A percentile compares a stretch with the other conserved stretches of the same genome.
Evolutionary conservation across 106 monocot species (phyloP).

Genomic region (Phalaenopsis equestris): DNA sequence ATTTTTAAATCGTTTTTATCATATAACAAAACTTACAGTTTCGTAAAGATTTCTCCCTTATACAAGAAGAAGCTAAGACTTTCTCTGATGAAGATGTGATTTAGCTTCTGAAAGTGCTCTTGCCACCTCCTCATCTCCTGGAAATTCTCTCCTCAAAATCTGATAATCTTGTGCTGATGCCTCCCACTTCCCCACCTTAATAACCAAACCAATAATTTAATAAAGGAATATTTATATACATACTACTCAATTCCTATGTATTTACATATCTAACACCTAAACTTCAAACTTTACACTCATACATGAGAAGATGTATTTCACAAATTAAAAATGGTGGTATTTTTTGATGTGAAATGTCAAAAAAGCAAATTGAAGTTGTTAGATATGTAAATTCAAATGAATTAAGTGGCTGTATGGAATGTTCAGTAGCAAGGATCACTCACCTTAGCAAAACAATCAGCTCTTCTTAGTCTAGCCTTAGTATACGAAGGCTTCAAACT

Average conservation of each 20-base stretch:
- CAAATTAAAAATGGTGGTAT: no score
- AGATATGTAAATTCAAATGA: no score
- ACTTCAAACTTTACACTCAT: no score
- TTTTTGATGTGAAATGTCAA: no score
- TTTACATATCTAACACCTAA: no score
- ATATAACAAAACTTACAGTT: neutral
- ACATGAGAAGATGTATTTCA: no score
- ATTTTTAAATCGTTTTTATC: neutral
- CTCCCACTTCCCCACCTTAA: constrained; percentile 62
- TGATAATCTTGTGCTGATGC: constrained; percentile 57
- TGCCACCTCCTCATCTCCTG: constrained; percentile 54
- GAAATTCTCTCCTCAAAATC: constrained; percentile 36
- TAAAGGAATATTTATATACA: neutral
- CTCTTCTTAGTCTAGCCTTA: constrained; percentile 69
- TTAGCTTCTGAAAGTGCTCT: constrained; percentile 35
- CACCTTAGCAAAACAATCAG: constrained; percentile 78
- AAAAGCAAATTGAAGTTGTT: no score
- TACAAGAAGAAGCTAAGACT: neutral
- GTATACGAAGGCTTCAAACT: constrained; percentile 42
- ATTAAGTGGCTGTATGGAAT: neutral
- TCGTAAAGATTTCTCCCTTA: neutral
- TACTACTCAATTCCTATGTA: no score
- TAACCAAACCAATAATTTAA: neutral
- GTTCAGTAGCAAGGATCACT: neutral
- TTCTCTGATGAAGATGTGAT: constrained; percentile 23